phyloP scores from a whole-genome alignment of 345 rosid genomes.

The Eucalyptus virginea region DNA sequence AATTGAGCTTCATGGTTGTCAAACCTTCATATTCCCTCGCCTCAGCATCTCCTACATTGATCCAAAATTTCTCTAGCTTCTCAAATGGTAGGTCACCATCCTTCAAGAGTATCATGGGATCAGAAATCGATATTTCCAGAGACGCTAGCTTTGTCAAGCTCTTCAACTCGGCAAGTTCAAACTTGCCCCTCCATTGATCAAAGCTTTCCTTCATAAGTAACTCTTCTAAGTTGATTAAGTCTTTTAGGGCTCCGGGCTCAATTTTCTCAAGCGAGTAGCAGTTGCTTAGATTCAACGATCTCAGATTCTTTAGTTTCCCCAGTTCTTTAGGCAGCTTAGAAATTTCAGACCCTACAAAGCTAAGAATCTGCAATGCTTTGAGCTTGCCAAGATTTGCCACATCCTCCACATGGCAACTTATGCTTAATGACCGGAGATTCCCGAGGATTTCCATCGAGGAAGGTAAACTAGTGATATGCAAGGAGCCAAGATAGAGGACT shows the following conservation, averaged over 20 bases:
- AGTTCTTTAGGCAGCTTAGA: accelerated
- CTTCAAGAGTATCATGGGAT: accelerated
- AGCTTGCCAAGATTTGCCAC: background rate
- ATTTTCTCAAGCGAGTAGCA: accelerated
- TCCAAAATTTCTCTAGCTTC: accelerated
- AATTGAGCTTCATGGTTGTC: accelerated
- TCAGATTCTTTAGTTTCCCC: accelerated
- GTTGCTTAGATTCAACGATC: accelerated
- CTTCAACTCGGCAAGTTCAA: no score
- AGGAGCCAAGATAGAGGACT: background rate
- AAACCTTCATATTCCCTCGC: accelerated
- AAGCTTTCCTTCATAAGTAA: no score
- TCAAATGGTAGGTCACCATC: no score
- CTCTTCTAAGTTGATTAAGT: no score
- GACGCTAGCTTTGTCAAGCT: no score
- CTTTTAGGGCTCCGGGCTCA: accelerated
- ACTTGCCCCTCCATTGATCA: accelerated
- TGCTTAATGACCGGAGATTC: background rate
- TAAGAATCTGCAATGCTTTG: background rate
- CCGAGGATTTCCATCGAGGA: accelerated
- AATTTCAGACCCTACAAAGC: accelerated
- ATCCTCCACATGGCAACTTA: accelerated
- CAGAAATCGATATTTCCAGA: accelerated
- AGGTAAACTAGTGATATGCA: background rate
- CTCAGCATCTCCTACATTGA: accelerated